phyloP scores from a whole-genome alignment of 768 basidiomycete genomes.

The Mycena haematopus region DNA sequence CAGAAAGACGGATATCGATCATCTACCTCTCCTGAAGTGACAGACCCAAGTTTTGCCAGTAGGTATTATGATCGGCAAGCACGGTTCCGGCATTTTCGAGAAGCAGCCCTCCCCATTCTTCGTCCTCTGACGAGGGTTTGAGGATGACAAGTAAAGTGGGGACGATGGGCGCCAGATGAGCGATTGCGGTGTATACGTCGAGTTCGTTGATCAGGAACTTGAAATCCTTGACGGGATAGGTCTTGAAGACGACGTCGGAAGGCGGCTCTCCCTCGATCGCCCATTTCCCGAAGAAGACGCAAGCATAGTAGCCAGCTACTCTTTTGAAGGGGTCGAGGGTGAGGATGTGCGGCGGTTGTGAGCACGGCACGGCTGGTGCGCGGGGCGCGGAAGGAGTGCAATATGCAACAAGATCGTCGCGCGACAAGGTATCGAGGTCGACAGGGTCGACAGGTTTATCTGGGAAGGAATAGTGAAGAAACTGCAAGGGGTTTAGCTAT shows the following conservation, averaged over 20 bases:
- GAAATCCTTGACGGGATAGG: not conserved
- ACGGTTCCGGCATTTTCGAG: not conserved
- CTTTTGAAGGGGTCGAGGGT: conserved; percentile 5
- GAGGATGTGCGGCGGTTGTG: conserved; percentile 1
- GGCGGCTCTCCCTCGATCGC: not conserved
- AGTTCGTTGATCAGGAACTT: not conserved
- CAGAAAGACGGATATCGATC: not conserved
- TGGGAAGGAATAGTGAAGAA: too few relatives aligned
- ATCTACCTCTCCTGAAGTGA: conserved; percentile 2
- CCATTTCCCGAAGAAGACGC: not conserved
- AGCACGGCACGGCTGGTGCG: not conserved
- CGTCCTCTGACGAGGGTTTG: not conserved
- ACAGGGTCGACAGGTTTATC: too few relatives aligned
- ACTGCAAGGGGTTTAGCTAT: too few relatives aligned
- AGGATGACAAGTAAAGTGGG: not conserved
- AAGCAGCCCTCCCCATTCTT: not conserved
- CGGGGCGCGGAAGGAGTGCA: too few relatives aligned
- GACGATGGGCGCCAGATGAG: not conserved
- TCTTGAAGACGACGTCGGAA: not conserved
- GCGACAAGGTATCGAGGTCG: too few relatives aligned
- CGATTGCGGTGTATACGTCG: not conserved
- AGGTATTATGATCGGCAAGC: not conserved
- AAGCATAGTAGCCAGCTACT: not conserved
- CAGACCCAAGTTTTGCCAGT: not conserved
- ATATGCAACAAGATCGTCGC: too few relatives aligned